Base-by-base conservation (phyloP, 768 basidiomycete genomes). In the Calvatia gigantea region DNA sequence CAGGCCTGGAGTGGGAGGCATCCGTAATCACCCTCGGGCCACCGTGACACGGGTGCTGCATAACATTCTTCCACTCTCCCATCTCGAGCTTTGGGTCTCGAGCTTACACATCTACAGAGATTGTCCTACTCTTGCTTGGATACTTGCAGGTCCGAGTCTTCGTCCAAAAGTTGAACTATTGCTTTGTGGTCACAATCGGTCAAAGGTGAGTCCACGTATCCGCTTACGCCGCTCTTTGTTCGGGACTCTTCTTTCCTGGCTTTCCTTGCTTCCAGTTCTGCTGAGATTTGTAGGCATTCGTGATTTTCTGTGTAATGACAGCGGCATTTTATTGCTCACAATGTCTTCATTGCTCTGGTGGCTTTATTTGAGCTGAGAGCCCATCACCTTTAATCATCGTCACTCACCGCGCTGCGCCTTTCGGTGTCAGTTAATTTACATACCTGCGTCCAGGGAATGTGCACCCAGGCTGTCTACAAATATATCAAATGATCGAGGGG, bases 181-280 rank as follows among this genome's bases (percentile, higher is more conserved):
- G 32, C 43, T 54, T 46, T 17, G 33, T 46, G 15, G 42, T 44
- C 23, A 37, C 52, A n/a, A 54, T 37, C 52, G 29, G 12, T 27
- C 8, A n/a, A n/a, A n/a, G 39, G 58, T 59, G 44, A 60, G 58
- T 64, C 58, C 61, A 64, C 62, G 63, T 65, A 54, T 61, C 58
- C 29, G 42, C 9, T 32, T 35, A 11, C 6, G 15, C 17, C 15
- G 32, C 46, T 19, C n/a, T 11, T 33, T 35, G 31, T 45, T 43
- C 32, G 35, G 17, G 21, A 37, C 31, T 19, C 23, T 9, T 52
- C 39, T 15, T 35, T 25, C 29, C n/a, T 37, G 21, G 9, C 44
- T 25, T 54, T 45, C 53, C 3, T 46, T n/a, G 28, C 29, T 21
- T 45, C 44, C 35, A 17, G 19, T 28, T 12, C 31, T 39, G 15